Evolutionary conservation across 176 grass and related monocot species (phyloP), one percentile per base, ranked within the genome.

Genomic region (Triticum dicoccoides): DNA sequence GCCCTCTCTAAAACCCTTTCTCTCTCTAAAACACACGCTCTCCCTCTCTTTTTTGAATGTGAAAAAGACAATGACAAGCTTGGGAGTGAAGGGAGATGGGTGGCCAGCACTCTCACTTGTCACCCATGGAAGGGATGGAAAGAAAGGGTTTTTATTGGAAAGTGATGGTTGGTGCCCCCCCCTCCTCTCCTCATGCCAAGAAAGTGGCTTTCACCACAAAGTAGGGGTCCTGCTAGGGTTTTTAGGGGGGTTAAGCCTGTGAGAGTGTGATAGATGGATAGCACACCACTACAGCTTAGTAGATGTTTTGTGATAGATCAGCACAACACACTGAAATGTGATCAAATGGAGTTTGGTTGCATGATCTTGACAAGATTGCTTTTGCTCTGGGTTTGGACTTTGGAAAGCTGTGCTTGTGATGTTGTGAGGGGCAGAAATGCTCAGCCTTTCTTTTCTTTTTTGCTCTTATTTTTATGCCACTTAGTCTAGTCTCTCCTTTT

Each of bases 11-110:
- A 73, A 39, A 70, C 34, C 10, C 17, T 39, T 63, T 34, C 25
- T 76, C 9, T 49, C 80, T 61, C 49, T 86, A 66, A 63, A n/a
- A 65, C 38, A 73, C 54, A 69, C 82, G 51, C 81, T 73, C 81
- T 79, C 34, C 30, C n/a, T 82, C 81, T 80, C 76, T 62, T 51
- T 90, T 83, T 80, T 84, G 84, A 66, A 88, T 84, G 82, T 71
- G 88, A 81, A 95, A 95, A 98, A 91, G 93, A 70, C 78, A 95
- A 86, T 92, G 93, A 92, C 92, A 98, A 94, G 88, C 93, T 98
- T 95, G 90, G 93, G 86, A 92, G 84, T 91, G 96, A 94, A 98
- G 96, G 96, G 89, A 98, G 86, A 89, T 87, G 86, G 87, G 81
- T 89, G 89, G 94, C 79, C 91, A 89, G 75, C 94, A 95, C 85